These are phyloP conservation scores for Coprinopsis strossmayeri DNA, from an alignment of 768 basidiomycete genomes.

Conservation along the genomic window DNA sequence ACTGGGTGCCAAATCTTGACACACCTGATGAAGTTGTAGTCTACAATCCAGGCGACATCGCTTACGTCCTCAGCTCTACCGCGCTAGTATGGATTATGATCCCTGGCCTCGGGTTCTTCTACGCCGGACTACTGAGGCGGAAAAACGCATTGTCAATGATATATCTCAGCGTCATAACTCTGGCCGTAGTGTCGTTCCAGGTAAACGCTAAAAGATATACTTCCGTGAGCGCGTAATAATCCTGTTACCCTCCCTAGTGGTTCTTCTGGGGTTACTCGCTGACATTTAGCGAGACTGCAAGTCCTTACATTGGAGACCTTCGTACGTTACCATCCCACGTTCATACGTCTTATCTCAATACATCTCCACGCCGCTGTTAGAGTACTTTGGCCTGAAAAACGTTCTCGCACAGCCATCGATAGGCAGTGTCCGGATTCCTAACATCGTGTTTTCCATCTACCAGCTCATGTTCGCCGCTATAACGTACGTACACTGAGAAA, in stretches of 20 bases:
- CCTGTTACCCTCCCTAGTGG: constrained; percentile 46
- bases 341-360: neutral
- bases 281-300: constrained; percentile 76
- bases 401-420: constrained; percentile 73
- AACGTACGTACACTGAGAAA: too few species aligned
- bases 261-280: constrained; percentile 97
- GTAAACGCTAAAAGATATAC: constrained; percentile 30
- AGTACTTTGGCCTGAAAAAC: constrained; percentile 75
- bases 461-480: constrained; percentile 90
- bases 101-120: constrained; percentile 82
- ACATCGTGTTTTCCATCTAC: constrained; percentile 76
- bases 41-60: constrained; percentile 46
- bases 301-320: constrained; percentile 79
- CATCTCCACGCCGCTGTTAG: constrained; percentile 24
- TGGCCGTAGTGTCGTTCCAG: constrained; percentile 82
- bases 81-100: constrained; percentile 86
- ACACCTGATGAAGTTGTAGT: constrained; percentile 20
- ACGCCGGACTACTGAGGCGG: constrained; percentile 83
- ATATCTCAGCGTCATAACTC: constrained; percentile 56
- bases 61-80: constrained; percentile 59
- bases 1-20: constrained; percentile 28
- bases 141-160: constrained; percentile 95
- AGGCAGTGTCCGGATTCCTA: constrained; percentile 65
- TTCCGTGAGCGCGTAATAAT: constrained; percentile 7
- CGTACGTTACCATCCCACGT: constrained; percentile 33